Conservation (phyloP, 192 early-diverging fungal species). For the Rhizophagus sp. region DNA sequence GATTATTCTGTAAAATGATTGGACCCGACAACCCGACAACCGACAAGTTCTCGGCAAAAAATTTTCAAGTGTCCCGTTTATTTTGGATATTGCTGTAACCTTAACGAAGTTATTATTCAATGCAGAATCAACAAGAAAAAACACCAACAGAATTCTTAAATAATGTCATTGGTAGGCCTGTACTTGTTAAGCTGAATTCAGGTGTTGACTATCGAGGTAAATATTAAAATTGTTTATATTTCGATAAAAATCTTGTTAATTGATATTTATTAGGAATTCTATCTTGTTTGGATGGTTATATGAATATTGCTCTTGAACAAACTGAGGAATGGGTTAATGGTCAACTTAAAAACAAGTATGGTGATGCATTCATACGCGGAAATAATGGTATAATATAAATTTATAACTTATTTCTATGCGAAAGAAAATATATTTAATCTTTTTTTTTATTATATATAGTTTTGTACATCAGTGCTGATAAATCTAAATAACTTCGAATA, state of each 20-base stretch:
- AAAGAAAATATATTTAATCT: too few relatives aligned
- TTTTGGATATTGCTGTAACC: too few relatives aligned
- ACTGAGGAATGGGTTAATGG: constrained; percentile 97
- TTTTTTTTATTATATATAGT: constrained; percentile 39
- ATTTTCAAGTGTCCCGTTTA: too few relatives aligned
- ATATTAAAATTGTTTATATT: background rate
- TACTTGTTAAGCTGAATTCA: constrained; percentile 93
- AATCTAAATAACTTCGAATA: constrained; percentile 15
- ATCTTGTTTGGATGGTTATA: constrained; percentile 93
- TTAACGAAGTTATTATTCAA: background rate
- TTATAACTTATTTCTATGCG: background rate
- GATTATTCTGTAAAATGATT: too few relatives aligned
- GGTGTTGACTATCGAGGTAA: constrained; percentile 94
- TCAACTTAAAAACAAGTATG: constrained; percentile 89
- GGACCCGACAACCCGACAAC: too few relatives aligned
- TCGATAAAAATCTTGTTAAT: background rate
- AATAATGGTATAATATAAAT: constrained; percentile 76
- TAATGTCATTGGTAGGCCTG: constrained; percentile 78
- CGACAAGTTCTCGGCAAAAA: too few relatives aligned
- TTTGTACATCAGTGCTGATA: constrained; percentile 62
- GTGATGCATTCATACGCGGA: constrained; percentile 95
- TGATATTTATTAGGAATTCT: constrained; percentile 61
- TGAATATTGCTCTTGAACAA: constrained; percentile 97
- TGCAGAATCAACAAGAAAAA: constrained; percentile 20
- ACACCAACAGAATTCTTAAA: constrained; percentile 89